phyloP scores from a whole-genome alignment of 164 flowering plant species.

The Magnolia changhungtana region DNA sequence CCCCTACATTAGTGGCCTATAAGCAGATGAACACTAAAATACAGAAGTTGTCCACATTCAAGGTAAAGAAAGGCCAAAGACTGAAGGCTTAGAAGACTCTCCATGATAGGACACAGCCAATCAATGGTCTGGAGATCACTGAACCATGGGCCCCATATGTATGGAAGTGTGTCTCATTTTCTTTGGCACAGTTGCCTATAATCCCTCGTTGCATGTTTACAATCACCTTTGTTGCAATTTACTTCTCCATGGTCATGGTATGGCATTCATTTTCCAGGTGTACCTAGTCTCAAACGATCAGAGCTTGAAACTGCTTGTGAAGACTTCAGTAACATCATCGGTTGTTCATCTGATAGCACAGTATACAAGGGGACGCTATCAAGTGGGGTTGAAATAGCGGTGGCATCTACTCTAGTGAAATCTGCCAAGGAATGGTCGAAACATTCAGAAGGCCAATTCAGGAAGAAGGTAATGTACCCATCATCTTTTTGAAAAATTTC shows the following conservation, averaged over 20 bases:
- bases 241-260: not conserved
- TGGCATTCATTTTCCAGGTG: constrained; percentile 41
- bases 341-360: constrained; percentile 45
- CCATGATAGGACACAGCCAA: not conserved
- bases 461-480: constrained; percentile 48
- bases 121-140: not conserved
- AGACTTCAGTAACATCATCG: constrained; percentile 85
- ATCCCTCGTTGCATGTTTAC: not conserved
- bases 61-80: not conserved
- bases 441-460: constrained; percentile 46
- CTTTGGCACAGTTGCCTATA: not conserved
- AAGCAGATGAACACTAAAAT: not conserved
- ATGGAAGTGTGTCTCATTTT: too few relatives aligned
- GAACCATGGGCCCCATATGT: too few relatives aligned
- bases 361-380: constrained; percentile 80
- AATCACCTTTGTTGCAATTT: not conserved
- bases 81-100: not conserved
- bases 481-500: not conserved
- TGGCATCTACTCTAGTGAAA: constrained; percentile 34
- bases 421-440: constrained; percentile 58
- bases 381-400: constrained; percentile 86
- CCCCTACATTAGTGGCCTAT: not conserved
- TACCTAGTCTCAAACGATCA: constrained; percentile 60
- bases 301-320: constrained; percentile 86
- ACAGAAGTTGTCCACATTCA: not conserved